Evolutionary conservation across 2,329 filamentous ascomycete species (phyloP), one percentile per base, ranked within the genome.

Genomic region (Fusarium albosuccineum): DNA sequence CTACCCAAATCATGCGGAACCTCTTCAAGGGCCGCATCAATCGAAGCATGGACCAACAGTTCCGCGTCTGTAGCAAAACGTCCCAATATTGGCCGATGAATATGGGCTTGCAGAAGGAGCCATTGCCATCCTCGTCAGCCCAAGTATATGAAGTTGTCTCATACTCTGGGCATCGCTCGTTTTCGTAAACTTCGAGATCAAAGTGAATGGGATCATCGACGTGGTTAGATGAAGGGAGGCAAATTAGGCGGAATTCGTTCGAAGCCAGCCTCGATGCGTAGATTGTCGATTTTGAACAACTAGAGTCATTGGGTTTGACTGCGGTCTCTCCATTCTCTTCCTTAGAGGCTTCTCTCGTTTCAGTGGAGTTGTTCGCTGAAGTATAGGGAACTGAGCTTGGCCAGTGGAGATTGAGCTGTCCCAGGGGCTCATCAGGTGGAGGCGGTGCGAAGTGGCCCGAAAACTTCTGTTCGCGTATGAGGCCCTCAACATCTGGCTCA

Each of bases 31-130:
- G 50, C 1, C 50, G 16, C 37, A 53, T 42, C 0, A 26, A 27
- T 0, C 34, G 27, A 17, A 53, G 50, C 50, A 56, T 56, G 3
- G 41, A 46, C 52, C 52, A 56, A n/a, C 52, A 56, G 17, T 56
- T 56, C 34, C 29, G 17, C 4, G 52, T 56, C 26, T 56, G 52
- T 1, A 56, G n/a, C 8, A 40, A 9, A 26, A 56, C 52, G 30
- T 56, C 41, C 52, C 52, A 56, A 36, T 36, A 48, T 22, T n/a
- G 41, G 1, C 41, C 40, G 1, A 56, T 1, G 1, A 36, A 56
- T 8, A 46, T 30, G 0, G 52, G 52, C 16, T 37, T 41, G 4
- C 2, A 16, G 0, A n/a, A 34, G 9, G 50, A 53, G 6, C 50
- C 27, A 3, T 53, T 29, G 4, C 50, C 50, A 1, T 53, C 33